Evolutionary conservation across 1,139 yeast genomes (phyloP).

Genomic region (Geotrichum restrictum): DNA sequence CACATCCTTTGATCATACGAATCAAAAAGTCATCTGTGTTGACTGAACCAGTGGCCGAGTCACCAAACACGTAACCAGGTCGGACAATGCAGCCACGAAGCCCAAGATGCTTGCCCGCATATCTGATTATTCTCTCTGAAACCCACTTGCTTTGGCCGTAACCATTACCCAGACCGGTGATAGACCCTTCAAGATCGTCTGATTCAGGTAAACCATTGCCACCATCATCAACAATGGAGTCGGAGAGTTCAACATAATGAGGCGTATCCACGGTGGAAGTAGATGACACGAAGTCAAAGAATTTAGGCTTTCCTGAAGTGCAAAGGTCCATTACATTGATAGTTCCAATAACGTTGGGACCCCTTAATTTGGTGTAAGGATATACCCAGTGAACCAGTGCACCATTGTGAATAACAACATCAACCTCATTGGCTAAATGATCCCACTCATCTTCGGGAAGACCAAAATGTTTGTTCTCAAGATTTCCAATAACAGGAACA

Average conservation of each 20-base stretch:
- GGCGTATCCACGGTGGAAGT: constrained; percentile 89
- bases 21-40: constrained; percentile 94
- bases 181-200: constrained; percentile 78
- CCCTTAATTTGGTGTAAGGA: constrained; percentile 85
- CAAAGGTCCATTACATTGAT: constrained; percentile 80
- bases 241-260: constrained; percentile 73
- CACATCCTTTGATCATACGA: constrained; percentile 91
- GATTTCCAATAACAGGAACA: constrained; percentile 77
- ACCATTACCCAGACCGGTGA: constrained; percentile 79
- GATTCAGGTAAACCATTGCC: constrained; percentile 70
- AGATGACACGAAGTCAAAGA: constrained; percentile 87
- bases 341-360: constrained; percentile 88
- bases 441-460: constrained; percentile 56
- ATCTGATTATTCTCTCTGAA: constrained; percentile 81
- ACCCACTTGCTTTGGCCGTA: constrained; percentile 99
- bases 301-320: constrained; percentile 73
- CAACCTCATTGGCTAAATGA: constrained; percentile 55
- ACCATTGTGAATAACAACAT: constrained; percentile 90
- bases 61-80: constrained; percentile 96
- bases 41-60: constrained; percentile 72
- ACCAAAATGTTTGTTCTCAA: constrained; percentile 71
- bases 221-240: constrained; percentile 60
- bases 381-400: constrained; percentile 99
- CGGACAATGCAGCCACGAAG: constrained; percentile 84
- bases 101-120: constrained; percentile 76